Conservation (phyloP, 2,329 filamentous ascomycete species). For the Aspergillus pseudoterreus region DNA sequence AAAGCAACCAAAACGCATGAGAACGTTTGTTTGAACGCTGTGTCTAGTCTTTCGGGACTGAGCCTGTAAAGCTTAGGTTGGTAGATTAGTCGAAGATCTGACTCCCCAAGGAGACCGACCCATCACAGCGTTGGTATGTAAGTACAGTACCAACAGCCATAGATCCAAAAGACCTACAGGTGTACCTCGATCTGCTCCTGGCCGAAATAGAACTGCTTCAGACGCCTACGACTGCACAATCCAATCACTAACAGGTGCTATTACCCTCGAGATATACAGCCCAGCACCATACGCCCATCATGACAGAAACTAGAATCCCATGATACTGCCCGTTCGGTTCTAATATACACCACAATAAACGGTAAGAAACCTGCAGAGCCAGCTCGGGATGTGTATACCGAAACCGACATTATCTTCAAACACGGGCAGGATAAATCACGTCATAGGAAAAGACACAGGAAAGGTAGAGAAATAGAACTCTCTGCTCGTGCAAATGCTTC, state of each 20-base stretch:
- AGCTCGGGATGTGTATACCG: constrained; percentile 18
- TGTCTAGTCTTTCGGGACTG: no score
- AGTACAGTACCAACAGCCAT: not conserved
- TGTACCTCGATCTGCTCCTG: no score
- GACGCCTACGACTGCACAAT: no score
- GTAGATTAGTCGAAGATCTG: no score
- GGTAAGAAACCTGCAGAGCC: constrained; percentile 14
- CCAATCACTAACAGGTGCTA: not conserved
- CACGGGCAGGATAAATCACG: constrained; percentile 11
- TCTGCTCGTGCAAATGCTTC: constrained; percentile 27
- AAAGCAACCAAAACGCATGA: no score
- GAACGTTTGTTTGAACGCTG: no score
- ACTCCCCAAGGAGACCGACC: no score
- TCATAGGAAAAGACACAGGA: constrained; percentile 11
- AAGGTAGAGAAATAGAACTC: constrained; percentile 12
- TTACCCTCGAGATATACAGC: constrained; percentile 11
- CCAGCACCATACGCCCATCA: constrained; percentile 7
- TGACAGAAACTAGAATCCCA: constrained; percentile 8
- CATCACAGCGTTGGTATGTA: no score
- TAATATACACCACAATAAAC: constrained; percentile 26
- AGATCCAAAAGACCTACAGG: no score
- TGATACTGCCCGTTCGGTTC: constrained; percentile 17
- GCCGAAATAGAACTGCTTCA: no score
- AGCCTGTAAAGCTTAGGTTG: no score
- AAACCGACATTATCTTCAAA: constrained; percentile 11